Evolutionary conservation across 2,329 filamentous ascomycete species (phyloP), one percentile per base, ranked within the genome.

Genomic region (Fusarium devonianum): DNA sequence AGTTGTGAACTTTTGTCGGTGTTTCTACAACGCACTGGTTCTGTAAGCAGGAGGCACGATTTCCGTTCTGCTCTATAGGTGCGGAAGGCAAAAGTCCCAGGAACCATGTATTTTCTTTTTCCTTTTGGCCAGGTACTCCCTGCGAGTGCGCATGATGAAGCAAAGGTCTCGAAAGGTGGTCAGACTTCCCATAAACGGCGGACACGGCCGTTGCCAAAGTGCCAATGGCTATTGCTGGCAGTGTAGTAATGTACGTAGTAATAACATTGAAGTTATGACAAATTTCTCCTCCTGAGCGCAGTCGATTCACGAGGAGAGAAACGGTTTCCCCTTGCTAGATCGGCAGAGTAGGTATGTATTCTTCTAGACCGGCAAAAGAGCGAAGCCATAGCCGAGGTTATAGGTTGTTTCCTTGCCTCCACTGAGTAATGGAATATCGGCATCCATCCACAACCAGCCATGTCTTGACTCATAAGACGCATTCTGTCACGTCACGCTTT

Each of bases 371-470:
- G 21, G 19, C 16, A 33, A 33, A 45, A 10, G 22, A 33, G 34
- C 5, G 4, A 6, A 14, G 10, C 28, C 13, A 47, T 26, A 56
- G 19, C 61, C 60, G 60, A 62, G 53, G 58, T 58, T 49, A 33
- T 30, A 16, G n/a, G 36, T 23, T n/a, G n/a, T n/a, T n/a, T n/a
- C n/a, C n/a, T n/a, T n/a, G n/a, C n/a, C n/a, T 10, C 14, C 12
- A 23, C 37, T 30, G 18, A 32, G 39, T 35, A 38, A 50, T 36
- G 36, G 13, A 18, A 44, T 32, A 56, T 29, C 29, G 18, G 13
- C 23, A 32, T 19, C 30, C 25, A 23, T 53, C 37, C 40, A 45
- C 28, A 34, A 36, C 34, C 26, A 37, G 40, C 36, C 30, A 28
- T 35, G 22, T 17, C 39, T 37, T 42, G 45, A 35, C 26, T 30